A percentile compares a stretch with the other conserved stretches of the same genome.
Conservation (phyloP, 163 green algal species). For the Chloromonas sp. region DNA sequence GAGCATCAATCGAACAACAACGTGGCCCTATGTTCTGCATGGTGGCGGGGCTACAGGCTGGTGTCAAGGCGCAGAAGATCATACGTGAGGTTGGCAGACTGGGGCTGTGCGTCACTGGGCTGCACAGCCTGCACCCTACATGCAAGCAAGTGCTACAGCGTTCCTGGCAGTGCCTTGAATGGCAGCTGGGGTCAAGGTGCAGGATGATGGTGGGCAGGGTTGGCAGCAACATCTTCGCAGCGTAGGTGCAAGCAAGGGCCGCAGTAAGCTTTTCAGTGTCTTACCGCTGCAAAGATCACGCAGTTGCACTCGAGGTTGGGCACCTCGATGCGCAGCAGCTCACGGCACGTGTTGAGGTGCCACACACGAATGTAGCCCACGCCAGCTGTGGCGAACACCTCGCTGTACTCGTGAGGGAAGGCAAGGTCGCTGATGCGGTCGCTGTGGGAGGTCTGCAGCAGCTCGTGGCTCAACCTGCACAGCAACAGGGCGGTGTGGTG, state of each 20-base stretch:
- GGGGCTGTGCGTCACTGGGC: background rate
- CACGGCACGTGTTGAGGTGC: slow-evolving; percentile 61
- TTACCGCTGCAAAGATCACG: slow-evolving; percentile 57
- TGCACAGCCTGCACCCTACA: background rate
- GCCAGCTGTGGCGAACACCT: slow-evolving; percentile 72
- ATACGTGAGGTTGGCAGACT: no score
- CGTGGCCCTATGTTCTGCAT: no score
- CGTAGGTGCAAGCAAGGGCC: background rate
- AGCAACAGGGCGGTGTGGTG: background rate
- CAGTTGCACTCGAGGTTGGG: slow-evolving; percentile 76
- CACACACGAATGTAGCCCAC: slow-evolving; percentile 70
- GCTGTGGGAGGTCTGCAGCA: slow-evolving; percentile 65
- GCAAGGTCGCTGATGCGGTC: slow-evolving; percentile 66
- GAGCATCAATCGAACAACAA: background rate
- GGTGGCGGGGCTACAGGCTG: no score
- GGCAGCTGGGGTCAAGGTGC: no score
- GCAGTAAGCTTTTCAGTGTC: slow-evolving; percentile 3
- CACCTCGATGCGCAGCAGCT: slow-evolving; percentile 74
- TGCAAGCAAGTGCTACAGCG: background rate
- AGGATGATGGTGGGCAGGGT: no score
- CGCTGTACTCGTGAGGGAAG: slow-evolving; percentile 63
- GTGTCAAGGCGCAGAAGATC: no score
- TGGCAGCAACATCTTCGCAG: background rate
- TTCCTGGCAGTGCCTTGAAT: background rate
- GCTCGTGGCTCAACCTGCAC: slow-evolving; percentile 49